phyloP scores from a whole-genome alignment of 106 monocot genomes.

The Dactylorhiza incarnata region DNA sequence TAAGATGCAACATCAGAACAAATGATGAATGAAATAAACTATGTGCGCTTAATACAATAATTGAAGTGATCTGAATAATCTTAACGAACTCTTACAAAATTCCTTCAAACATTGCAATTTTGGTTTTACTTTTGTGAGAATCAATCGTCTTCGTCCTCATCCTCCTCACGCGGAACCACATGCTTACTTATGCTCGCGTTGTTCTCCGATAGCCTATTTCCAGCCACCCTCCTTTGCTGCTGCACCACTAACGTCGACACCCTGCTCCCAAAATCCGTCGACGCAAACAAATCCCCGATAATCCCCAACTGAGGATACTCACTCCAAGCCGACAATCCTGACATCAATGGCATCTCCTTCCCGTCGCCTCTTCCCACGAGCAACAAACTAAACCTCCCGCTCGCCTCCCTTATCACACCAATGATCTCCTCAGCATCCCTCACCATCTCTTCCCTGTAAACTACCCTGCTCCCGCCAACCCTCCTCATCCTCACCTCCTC shows the following conservation, averaged over 20 bases:
- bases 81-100: no score
- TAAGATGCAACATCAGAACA: no score
- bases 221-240: conserved; percentile 20
- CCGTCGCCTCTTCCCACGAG: conserved; percentile 52
- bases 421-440: conserved; percentile 53
- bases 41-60: no score
- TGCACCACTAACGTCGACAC: conserved; percentile 63
- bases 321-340: conserved; percentile 54
- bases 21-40: no score
- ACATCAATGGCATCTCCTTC: conserved; percentile 19
- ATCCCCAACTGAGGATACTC: conserved; percentile 26
- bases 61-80: no score
- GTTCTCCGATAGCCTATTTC: not conserved
- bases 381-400: conserved; percentile 30
- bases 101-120: no score
- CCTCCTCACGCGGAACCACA: not conserved
- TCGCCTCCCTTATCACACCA: conserved; percentile 30
- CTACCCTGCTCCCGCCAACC: conserved; percentile 13
- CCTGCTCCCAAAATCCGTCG: conserved; percentile 35
- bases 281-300: conserved; percentile 56
- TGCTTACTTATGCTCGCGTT: not conserved
- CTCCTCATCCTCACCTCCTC: conserved; percentile 42
- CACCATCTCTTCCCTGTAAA: conserved; percentile 41
- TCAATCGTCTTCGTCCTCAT: not conserved
- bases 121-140: not conserved